Percentiles rank a stretch among this genome's conserved stretches.
These are phyloP conservation scores for Talaromyces islandicus DNA, from an alignment of 2,329 filamentous ascomycete genomes.

Conservation along the genomic window DNA sequence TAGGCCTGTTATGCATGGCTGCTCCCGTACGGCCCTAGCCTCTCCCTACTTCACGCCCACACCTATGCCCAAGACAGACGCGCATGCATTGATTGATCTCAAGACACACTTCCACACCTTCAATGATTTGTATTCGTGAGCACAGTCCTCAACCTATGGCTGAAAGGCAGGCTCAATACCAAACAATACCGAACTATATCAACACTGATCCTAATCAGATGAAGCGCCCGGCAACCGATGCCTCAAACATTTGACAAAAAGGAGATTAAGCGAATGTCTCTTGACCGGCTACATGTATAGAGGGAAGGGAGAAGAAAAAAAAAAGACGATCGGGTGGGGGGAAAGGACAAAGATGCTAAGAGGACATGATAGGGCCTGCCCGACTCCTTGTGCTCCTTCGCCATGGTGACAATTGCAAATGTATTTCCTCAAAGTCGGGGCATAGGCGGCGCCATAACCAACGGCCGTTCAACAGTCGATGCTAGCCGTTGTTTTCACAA, in stretches of 20 bases:
- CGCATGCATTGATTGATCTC: too few relatives aligned
- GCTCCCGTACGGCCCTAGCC: neutral
- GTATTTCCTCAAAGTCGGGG: slow-evolving; percentile 3
- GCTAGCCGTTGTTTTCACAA: slow-evolving; percentile 1
- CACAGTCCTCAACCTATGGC: neutral
- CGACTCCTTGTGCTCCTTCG: slow-evolving; percentile 11
- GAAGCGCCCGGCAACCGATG: neutral
- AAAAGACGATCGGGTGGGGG: neutral
- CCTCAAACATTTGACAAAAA: slow-evolving; percentile 1
- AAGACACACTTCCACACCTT: neutral
- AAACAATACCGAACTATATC: neutral
- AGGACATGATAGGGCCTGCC: slow-evolving; percentile 11
- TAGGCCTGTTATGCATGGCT: neutral
- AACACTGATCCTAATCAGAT: neutral
- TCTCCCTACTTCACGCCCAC: neutral
- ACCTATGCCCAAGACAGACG: neutral
- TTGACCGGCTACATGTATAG: slow-evolving; percentile 5
- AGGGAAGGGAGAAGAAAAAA: neutral
- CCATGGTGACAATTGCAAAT: slow-evolving; percentile 9
- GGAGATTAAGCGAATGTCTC: slow-evolving; percentile 12
- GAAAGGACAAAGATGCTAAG: slow-evolving; percentile 10
- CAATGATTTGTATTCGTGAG: neutral
- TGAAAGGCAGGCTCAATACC: neutral
- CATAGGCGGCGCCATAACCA: neutral
- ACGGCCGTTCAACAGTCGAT: slow-evolving; percentile 1